Evolutionary conservation across 768 basidiomycete genomes (phyloP).

Genomic region (Leccinum boreale): DNA sequence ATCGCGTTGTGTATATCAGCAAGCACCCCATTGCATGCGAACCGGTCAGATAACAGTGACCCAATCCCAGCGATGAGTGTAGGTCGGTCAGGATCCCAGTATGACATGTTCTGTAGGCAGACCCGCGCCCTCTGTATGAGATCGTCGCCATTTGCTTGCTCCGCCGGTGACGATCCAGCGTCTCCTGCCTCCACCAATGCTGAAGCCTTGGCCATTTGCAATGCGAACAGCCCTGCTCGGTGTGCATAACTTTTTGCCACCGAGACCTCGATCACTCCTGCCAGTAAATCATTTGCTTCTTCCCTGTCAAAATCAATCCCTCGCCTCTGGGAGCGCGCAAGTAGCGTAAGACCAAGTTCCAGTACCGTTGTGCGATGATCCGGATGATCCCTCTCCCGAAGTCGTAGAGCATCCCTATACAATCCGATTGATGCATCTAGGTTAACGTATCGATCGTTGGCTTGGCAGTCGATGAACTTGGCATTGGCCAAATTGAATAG

Average conservation of each 20-base stretch:
- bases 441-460: not conserved
- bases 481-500: not conserved
- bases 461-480: not conserved
- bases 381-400: not conserved
- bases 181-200: not conserved
- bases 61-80: too few species aligned
- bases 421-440: not conserved
- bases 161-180: not conserved
- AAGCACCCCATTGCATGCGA: too few species aligned
- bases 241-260: not conserved
- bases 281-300: not conserved
- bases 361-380: not conserved
- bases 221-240: not conserved
- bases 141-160: too few species aligned
- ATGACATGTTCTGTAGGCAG: too few species aligned
- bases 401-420: not conserved
- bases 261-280: not conserved
- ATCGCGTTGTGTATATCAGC: too few species aligned
- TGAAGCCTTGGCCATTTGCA: not conserved
- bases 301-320: not conserved
- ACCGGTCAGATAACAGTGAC: fast-evolving
- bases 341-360: not conserved
- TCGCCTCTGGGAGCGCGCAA: not conserved
- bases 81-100: too few species aligned
- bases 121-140: too few species aligned